Evolutionary conservation across 202 grass and related monocot species (phyloP).

Genomic region (Panicum hallii): DNA sequence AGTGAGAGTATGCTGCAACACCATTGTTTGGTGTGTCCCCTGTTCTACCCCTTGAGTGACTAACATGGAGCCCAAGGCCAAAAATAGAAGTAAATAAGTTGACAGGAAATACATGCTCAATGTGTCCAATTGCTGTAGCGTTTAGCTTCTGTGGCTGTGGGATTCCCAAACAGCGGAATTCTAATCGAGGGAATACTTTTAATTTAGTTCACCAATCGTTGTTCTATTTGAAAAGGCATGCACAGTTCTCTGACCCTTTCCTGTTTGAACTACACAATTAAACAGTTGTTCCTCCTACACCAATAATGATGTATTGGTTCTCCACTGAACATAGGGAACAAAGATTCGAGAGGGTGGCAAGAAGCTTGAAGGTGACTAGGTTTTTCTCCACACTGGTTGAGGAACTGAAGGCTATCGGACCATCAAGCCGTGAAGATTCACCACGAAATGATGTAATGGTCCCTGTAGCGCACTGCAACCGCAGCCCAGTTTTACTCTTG

Average conservation of each 20-base stretch:
- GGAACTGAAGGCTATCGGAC: constrained; percentile 85
- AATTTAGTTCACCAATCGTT: background rate
- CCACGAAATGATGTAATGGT: constrained; percentile 65
- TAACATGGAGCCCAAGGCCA: no score
- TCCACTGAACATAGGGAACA: constrained; percentile 60
- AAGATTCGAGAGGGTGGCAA: constrained; percentile 84
- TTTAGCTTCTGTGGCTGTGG: background rate
- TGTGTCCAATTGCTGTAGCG: background rate
- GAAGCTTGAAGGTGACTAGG: constrained; percentile 83
- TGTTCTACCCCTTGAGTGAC: no score
- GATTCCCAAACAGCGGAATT: background rate
- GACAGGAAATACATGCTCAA: background rate
- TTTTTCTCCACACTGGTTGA: constrained; percentile 87
- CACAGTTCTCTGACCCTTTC: background rate
- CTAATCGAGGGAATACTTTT: background rate
- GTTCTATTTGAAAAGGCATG: background rate
- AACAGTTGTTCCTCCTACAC: constrained; percentile 2
- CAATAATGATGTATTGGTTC: constrained; percentile 33
- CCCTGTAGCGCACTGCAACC: constrained; percentile 60
- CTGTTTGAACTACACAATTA: background rate
- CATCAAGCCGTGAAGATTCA: constrained; percentile 44
- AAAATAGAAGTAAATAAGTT: background rate
- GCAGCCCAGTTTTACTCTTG: constrained; percentile 71
- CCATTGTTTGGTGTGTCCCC: no score
- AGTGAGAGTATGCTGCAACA: no score